Percentiles rank a stretch among this genome's conserved stretches.
Conservation (phyloP, 768 basidiomycete species). For the Suillus americanus region DNA sequence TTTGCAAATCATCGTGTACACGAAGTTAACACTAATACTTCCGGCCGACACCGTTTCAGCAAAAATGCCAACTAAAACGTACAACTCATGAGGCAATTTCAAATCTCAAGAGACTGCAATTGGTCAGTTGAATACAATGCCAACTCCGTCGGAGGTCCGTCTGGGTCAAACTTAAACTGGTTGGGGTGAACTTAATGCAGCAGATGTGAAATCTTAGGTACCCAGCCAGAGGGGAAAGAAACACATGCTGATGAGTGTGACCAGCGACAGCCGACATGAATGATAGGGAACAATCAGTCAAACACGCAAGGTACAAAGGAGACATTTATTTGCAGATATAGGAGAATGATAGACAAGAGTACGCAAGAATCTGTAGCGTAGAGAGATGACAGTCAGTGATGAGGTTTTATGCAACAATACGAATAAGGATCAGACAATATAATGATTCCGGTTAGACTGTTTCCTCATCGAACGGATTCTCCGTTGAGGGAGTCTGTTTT, state of each 20-base stretch:
- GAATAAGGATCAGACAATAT: constrained; percentile 57
- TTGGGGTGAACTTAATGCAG: background rate
- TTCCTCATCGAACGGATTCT: constrained; percentile 69
- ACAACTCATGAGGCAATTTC: background rate
- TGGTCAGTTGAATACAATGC: background rate
- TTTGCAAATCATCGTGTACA: background rate
- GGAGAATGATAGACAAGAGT: background rate
- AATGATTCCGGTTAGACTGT: constrained; percentile 89
- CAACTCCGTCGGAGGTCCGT: background rate
- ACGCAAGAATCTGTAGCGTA: background rate
- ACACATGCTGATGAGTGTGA: background rate
- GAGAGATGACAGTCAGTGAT: background rate
- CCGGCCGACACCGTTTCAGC: background rate
- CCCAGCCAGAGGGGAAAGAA: background rate
- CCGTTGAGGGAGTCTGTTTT: constrained; percentile 93
- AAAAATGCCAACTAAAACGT: background rate
- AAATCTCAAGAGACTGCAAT: background rate
- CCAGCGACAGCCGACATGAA: background rate
- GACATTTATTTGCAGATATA: background rate
- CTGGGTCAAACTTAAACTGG: background rate
- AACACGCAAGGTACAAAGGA: background rate
- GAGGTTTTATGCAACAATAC: constrained; percentile 10
- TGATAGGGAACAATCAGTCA: background rate
- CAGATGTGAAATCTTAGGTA: background rate
- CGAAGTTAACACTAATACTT: background rate